Base-by-base conservation (phyloP, 2,329 filamentous ascomycete species). In the Colletotrichum chrysophilum region DNA sequence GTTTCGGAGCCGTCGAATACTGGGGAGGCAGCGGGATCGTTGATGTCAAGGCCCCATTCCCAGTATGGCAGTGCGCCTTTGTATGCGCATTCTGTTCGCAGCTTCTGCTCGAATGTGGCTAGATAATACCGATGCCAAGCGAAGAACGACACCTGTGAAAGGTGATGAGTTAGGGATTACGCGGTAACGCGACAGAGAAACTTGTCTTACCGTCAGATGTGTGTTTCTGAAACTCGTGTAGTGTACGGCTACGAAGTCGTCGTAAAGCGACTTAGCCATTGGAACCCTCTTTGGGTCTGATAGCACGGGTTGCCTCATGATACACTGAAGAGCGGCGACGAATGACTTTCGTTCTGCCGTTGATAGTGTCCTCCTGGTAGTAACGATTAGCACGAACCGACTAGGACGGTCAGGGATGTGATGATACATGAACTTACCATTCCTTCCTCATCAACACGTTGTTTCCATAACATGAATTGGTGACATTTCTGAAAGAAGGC, bases 1-100 rank as follows among this genome's bases (percentile, higher is more conserved):
- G 79, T 82, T 2, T 81, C 82, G 65, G 82, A 85, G 43, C 86
- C 86, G 61, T 87, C 85, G 71, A 86, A 86, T n/a, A 87, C 79
- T 2, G 84, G 80, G 9, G 82, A 85, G 74, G 78, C 82, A 21
- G 81, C 76, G 43, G 83, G 78, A 43, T 79, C 75, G 7, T 78
- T 62, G 8, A 87, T 43, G 7, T 77, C 76, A 1, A 74, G 58
- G 14, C 73, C 73, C 76, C 76, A 77, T 64, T 77, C 76, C 76
- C 76, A 77, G 34, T 77, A 77, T 5, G 79, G 79, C 0, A 79
- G 78, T 8, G 70, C 73, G 4, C 78, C 74, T 43, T 74, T 72
- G 32, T 77, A 79, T 32, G 65, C 74, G 13, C 78, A 79, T 26
- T 78, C 74, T 3, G 71, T 61, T 1, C 77, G 69, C 7, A 79